Percentiles rank a stretch among this genome's conserved stretches.
Conservation (phyloP, 2,329 filamentous ascomycete species). For the Davidsoniella virescens region DNA sequence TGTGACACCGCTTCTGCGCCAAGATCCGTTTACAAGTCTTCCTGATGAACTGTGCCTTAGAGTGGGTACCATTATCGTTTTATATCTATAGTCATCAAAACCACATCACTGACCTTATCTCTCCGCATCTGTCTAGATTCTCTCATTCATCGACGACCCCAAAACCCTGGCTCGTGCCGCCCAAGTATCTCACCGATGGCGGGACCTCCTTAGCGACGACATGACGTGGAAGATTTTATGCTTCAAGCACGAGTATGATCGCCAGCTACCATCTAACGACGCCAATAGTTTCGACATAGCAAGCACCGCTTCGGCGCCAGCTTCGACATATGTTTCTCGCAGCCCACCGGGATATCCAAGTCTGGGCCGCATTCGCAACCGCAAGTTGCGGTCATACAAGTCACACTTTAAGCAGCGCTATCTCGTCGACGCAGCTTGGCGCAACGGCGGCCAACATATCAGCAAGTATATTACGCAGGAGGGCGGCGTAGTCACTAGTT, state of each 20-base stretch:
- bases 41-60: constrained; percentile 86
- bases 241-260: constrained; percentile 80
- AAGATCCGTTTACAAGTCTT: constrained; percentile 83
- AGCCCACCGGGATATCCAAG: constrained; percentile 14
- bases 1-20: constrained; percentile 84
- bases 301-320: neutral
- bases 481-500: constrained; percentile 87
- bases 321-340: constrained; percentile 15
- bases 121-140: constrained; percentile 40
- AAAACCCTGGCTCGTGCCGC: constrained; percentile 85
- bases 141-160: constrained; percentile 94
- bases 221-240: constrained; percentile 97
- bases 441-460: constrained; percentile 71
- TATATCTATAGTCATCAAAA: constrained; percentile 1
- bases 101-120: constrained; percentile 1
- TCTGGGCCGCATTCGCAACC: constrained; percentile 17
- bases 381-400: constrained; percentile 71
- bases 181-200: constrained; percentile 90
- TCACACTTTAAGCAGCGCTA: constrained; percentile 97
- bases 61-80: constrained; percentile 28
- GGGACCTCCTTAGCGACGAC: constrained; percentile 84
- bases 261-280: constrained; percentile 34
- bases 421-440: constrained; percentile 93
- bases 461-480: constrained; percentile 86
- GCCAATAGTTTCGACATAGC: neutral